Evolutionary conservation across 2,329 filamentous ascomycete species (phyloP), one percentile per base, ranked within the genome.

Genomic region (Pseudocercospora musae): DNA sequence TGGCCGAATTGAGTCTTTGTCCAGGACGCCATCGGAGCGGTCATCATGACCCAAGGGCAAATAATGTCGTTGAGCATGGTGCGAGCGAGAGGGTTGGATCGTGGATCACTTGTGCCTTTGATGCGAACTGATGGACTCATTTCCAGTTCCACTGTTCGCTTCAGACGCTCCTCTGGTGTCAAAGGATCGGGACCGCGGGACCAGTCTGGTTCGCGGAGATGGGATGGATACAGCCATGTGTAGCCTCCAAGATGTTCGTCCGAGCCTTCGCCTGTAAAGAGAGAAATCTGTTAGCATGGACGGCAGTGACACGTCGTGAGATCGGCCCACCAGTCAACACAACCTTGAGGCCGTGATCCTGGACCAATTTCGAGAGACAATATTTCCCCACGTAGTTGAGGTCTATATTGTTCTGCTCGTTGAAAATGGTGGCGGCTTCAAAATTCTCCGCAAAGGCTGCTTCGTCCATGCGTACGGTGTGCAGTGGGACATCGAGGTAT

Each of bases 181-280:
- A 46, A n/a, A 46, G n/a, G n/a, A 21, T 46, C 42, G 7, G n/a
- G 20, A 5, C 42, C 42, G n/a, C 69, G 71, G 0, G 73, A 66
- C 0, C 72, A 69, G 65, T 86, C 84, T 1, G 77, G 68, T 66
- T 85, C 83, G 10, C 78, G 76, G 1, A 86, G 74, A 57, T 78
- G 79, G 57, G 85, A 82, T 0, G 77, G 72, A 0, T 78, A 68
- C 59, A 81, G 81, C 52, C 77, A 73, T 0, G 76, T 72, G 64
- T 86, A 86, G 29, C 84, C 84, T 1, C 75, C 79, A 68, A 86
- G 85, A 56, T 80, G 76, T 73, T 85, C 84, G 63, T 85, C 84
- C 9, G 68, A 66, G 18, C 68, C 69, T 62, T 68, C 67, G 42
- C 42, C 42, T 46, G 42, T 20, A 25, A 33, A 15, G 10, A 1